A percentile compares a stretch with the other conserved stretches of the same genome.
Evolutionary conservation across 73 alveolate genomes (phyloP).

Genomic region (Paramecium biaurelia): DNA sequence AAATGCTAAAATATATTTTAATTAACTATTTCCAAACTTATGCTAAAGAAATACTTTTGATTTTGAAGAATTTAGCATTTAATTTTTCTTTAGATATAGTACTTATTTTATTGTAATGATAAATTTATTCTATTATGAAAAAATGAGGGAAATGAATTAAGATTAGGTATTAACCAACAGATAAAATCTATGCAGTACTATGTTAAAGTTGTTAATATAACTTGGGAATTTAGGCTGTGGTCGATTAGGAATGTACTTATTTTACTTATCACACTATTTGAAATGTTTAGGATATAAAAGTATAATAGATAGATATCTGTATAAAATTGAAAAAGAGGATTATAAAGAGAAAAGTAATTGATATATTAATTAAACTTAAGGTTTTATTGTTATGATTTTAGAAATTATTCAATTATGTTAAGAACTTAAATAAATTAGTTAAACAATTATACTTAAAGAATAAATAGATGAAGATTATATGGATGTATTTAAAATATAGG

Average conservation of each 20-base stretch:
- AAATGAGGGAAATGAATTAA: not conserved
- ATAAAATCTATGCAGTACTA: not conserved
- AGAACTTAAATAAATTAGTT: not conserved
- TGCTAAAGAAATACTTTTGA: not conserved
- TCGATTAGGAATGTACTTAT: not conserved
- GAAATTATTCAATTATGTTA: not conserved
- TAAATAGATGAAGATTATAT: not conserved
- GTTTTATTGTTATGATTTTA: not conserved
- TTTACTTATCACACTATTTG: not conserved
- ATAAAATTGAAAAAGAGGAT: not conserved
- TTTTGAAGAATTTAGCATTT: not conserved
- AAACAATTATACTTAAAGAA: not conserved
- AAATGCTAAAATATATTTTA: not conserved
- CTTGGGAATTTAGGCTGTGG: not conserved
- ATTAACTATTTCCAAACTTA: not conserved
- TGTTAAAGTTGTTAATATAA: not conserved
- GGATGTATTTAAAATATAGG: not conserved
- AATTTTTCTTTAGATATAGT: not conserved
- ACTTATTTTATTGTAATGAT: not conserved
- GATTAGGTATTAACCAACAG: not conserved
- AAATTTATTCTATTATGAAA: not conserved
- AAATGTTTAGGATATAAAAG: not conserved
- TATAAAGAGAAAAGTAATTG: not conserved
- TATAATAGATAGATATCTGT: not conserved
- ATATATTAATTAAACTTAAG: not conserved